Percentiles rank a stretch among this genome's conserved stretches.
Evolutionary conservation across 306 rosid species (phyloP).

Genomic region (Sicyos baderoa): DNA sequence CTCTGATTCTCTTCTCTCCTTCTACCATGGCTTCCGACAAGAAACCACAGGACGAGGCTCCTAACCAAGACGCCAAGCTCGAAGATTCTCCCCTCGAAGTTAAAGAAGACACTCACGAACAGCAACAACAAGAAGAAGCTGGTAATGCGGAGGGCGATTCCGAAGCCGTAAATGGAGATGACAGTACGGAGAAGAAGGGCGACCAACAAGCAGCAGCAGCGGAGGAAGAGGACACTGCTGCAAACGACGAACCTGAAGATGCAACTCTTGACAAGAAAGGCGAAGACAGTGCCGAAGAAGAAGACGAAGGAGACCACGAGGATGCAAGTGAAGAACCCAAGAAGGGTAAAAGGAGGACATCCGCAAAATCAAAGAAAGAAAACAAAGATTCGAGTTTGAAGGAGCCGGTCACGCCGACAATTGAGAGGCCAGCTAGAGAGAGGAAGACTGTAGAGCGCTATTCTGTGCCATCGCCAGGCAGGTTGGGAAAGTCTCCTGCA

Average conservation of each 20-base stretch:
- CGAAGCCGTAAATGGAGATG: neutral
- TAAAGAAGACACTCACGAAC: neutral
- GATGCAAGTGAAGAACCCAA: slow-evolving; percentile 17
- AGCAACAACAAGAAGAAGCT: neutral
- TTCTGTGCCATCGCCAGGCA: slow-evolving; percentile 41
- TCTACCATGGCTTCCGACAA: too few species aligned
- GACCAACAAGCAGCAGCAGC: neutral
- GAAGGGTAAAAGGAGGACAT: slow-evolving; percentile 21
- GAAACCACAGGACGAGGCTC: neutral
- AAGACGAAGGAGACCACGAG: slow-evolving; percentile 17
- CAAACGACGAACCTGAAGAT: slow-evolving; percentile 6
- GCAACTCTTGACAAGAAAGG: slow-evolving; percentile 14
- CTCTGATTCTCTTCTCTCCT: too few species aligned
- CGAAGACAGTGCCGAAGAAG: slow-evolving; percentile 14
- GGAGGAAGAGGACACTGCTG: neutral
- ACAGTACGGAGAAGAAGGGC: neutral
- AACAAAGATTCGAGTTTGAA: slow-evolving; percentile 20
- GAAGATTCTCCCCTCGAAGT: too few species aligned
- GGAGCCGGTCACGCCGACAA: slow-evolving; percentile 42
- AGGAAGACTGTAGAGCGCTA: slow-evolving; percentile 75
- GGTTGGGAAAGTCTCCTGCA: slow-evolving; percentile 42
- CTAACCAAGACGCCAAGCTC: too few species aligned
- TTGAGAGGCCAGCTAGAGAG: slow-evolving; percentile 83
- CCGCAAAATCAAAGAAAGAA: slow-evolving; percentile 25
- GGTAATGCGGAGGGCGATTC: slow-evolving; percentile 12